Evolutionary conservation across 495 filamentous ascomycete genomes (phyloP), one percentile per base, ranked within the genome.

Genomic region (Saxophila tyrrhenica): DNA sequence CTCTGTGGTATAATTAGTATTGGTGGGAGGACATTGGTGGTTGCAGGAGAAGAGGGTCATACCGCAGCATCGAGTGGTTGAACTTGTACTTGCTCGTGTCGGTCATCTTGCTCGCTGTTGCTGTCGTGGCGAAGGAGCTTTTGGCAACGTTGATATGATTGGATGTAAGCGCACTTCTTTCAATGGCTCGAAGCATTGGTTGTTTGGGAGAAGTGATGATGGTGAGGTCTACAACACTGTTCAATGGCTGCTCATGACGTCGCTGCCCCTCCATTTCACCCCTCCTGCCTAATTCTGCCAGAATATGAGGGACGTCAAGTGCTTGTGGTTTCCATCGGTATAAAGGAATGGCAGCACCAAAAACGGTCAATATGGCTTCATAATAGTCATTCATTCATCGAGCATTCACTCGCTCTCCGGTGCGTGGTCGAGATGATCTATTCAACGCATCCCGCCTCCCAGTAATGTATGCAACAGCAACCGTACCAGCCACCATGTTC

Each of bases 61-160:
- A 80, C 70, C 91, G 83, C 62, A 95, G 70, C 90, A 90, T 95
- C 52, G 42, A 51, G 23, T 49, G 22, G n/a, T 47, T 50, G 51
- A 60, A 58, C 72, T 87, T 90, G 73, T 95, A 96, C 54, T 77
- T 89, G 59, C 80, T 80, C 25, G 80, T 75, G 60, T 95, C 79
- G 19, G 90, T 84, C 85, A 94, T 94, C 64, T 78, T 76, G 66
- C 71, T 69, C 68, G 71, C 64, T 45, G 70, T 66, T 65, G 52
- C 29, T 39, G 25, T 24, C 15, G 57, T 35, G 38, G 35, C 17
- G 17, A 7, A 35, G 5, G 29, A 35, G 7, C 22, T 20, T 49
- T 32, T 13, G 3, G 32, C 38, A 17, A 25, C 21, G n/a, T 23
- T 24, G 10, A 51, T 10, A 25, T 51, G 49, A n/a, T 41, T 51